These are phyloP conservation scores for Sporisorium exsertum DNA, from an alignment of 1,284 basidiomycete species.

Conservation along the genomic window DNA sequence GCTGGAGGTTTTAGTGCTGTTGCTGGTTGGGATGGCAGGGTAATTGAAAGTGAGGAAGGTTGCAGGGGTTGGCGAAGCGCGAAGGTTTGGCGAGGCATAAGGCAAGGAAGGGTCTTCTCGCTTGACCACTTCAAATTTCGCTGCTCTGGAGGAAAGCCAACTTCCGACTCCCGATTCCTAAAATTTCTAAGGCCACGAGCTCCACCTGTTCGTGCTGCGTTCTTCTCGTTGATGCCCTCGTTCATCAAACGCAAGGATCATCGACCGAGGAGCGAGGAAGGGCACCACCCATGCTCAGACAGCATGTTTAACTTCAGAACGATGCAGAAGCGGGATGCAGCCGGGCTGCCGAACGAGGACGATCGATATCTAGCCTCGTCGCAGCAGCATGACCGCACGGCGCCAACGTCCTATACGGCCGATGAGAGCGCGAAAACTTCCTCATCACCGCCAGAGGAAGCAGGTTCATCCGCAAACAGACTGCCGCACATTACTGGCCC, in stretches of 20 bases:
- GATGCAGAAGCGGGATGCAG: conserved; percentile 30
- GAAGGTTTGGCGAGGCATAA: not conserved
- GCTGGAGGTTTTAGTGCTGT: too few species aligned
- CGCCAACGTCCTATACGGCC: not conserved
- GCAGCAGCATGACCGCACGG: not conserved
- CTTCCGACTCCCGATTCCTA: conserved; percentile 7
- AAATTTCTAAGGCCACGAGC: not conserved
- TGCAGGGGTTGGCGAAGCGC: conserved; percentile 22
- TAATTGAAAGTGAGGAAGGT: too few species aligned
- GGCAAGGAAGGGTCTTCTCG: conserved; percentile 5
- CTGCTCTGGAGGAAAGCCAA: not conserved
- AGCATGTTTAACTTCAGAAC: conserved; percentile 36
- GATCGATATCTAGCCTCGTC: conserved; percentile 2
- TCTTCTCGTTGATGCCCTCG: not conserved
- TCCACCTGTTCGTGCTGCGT: conserved; percentile 7
- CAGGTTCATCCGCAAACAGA: not conserved
- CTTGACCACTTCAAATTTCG: conserved; percentile 5
- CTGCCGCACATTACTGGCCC: not conserved
- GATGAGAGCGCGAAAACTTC: not conserved
- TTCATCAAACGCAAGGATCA: not conserved
- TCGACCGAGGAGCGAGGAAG: not conserved
- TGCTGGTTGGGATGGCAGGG: too few species aligned
- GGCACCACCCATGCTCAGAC: not conserved
- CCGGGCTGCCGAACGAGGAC: conserved; percentile 4
- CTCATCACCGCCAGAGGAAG: not conserved